phyloP scores from a whole-genome alignment of 2,329 filamentous ascomycete species.

The Trichoderma sp. region DNA sequence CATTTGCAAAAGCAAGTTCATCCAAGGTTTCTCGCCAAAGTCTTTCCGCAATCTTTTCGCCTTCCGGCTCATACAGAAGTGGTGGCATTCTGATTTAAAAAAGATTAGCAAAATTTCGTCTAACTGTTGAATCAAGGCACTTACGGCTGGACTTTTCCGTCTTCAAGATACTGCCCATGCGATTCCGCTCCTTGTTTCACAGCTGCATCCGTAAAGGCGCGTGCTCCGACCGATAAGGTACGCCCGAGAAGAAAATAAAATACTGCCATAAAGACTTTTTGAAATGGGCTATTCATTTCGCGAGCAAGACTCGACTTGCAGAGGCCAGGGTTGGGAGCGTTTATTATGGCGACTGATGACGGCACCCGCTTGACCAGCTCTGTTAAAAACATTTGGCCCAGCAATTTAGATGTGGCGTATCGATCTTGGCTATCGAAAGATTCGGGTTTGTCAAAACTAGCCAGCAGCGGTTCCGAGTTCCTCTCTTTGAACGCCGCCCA shows the following conservation, averaged over 20 bases:
- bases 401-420: not conserved
- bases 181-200: not conserved
- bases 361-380: not conserved
- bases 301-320: not conserved
- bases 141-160: constrained; percentile 6
- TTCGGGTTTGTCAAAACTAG: not conserved
- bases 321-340: not conserved
- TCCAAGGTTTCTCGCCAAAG: constrained; percentile 4
- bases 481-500: not conserved
- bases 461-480: not conserved
- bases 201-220: not conserved
- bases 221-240: not conserved
- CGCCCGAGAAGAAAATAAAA: not conserved
- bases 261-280: not conserved
- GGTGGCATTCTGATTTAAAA: not conserved
- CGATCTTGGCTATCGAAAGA: not conserved
- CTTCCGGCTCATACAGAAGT: not conserved
- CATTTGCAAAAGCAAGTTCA: constrained; percentile 2
- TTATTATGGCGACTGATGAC: not conserved
- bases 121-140: not conserved
- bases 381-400: constrained; percentile 1
- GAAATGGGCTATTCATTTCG: not conserved
- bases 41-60: not conserved
- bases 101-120: not conserved
- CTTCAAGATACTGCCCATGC: constrained; percentile 10